Evolutionary conservation across 129 eudicot genomes (phyloP).

Genomic region (Lonicera japonica): DNA sequence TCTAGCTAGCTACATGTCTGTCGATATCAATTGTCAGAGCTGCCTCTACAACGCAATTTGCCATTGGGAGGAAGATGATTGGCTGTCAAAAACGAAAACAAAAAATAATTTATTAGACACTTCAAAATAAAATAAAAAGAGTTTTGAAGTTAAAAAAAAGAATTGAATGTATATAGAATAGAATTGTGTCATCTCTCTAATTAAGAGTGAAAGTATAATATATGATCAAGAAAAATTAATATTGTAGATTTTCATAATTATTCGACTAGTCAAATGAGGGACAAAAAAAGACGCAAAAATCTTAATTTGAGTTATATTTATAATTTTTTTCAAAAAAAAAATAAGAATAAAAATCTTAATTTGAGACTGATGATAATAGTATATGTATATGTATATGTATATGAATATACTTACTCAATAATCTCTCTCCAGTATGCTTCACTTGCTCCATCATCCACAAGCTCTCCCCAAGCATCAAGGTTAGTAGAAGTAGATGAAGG

Average conservation of each 20-base stretch:
- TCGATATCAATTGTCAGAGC: neutral
- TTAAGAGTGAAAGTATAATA: too few species aligned
- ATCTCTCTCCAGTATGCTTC: constrained; percentile 35
- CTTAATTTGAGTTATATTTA: too few species aligned
- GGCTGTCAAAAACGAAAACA: constrained; percentile 10
- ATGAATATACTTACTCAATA: constrained; percentile 21
- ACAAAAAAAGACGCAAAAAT: too few species aligned
- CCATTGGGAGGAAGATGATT: constrained; percentile 23
- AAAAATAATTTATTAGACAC: neutral
- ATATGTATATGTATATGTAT: neutral
- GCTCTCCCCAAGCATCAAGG: constrained; percentile 25
- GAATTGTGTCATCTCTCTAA: neutral
- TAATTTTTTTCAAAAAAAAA: too few species aligned
- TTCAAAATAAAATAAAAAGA: neutral
- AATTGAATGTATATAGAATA: neutral
- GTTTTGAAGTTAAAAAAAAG: neutral
- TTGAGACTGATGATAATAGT: neutral
- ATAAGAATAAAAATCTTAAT: too few species aligned
- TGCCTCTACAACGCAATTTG: constrained; percentile 7
- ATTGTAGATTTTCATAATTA: too few species aligned
- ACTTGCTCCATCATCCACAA: constrained; percentile 32
- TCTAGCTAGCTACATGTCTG: neutral
- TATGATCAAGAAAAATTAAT: too few species aligned
- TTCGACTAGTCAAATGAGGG: too few species aligned
- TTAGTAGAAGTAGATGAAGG: constrained; percentile 16